These are phyloP conservation scores for Zasmidium cellare DNA, from an alignment of 2,329 filamentous ascomycete species.

Conservation along the genomic window DNA sequence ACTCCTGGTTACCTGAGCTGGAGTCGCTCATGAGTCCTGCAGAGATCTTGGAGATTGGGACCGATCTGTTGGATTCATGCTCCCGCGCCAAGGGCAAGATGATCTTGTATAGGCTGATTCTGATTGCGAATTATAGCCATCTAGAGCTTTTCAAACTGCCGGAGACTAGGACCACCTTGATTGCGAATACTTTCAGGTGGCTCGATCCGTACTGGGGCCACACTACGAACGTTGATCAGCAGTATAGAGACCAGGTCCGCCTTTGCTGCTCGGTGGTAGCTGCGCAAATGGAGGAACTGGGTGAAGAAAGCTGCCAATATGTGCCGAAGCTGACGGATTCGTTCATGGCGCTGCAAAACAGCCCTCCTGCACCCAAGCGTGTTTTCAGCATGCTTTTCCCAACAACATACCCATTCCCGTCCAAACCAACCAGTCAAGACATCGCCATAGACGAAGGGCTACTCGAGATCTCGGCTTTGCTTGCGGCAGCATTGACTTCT, in stretches of 20 bases:
- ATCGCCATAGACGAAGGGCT: slow-evolving; percentile 69
- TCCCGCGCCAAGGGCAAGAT: slow-evolving; percentile 85
- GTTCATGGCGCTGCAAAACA: slow-evolving; percentile 73
- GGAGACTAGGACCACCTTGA: slow-evolving; percentile 62
- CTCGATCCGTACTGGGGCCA: slow-evolving; percentile 91
- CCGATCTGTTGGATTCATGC: slow-evolving; percentile 93
- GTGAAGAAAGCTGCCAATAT: slow-evolving; percentile 81
- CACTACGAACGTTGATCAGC: slow-evolving; percentile 67
- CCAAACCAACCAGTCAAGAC: slow-evolving; percentile 61
- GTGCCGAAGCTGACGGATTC: slow-evolving; percentile 90
- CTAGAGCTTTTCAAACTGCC: slow-evolving; percentile 78
- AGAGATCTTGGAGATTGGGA: slow-evolving; percentile 86
- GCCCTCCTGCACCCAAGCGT: slow-evolving; percentile 58
- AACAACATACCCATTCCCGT: slow-evolving; percentile 83
- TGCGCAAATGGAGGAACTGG: slow-evolving; percentile 75
- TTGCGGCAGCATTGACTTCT: slow-evolving; percentile 61
- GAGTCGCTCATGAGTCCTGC: slow-evolving; percentile 72
- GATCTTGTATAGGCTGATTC: slow-evolving; percentile 83
- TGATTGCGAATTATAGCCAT: slow-evolving; percentile 88
- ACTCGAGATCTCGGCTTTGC: slow-evolving; percentile 82
- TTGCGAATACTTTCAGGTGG: slow-evolving; percentile 78
- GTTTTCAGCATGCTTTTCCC: slow-evolving; percentile 86
- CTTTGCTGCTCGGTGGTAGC: slow-evolving; percentile 91
- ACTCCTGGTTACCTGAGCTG: slow-evolving; percentile 94
- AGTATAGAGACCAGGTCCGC: slow-evolving; percentile 90